phyloP scores from a whole-genome alignment of 164 flowering plant species.

The Annona squamosa region DNA sequence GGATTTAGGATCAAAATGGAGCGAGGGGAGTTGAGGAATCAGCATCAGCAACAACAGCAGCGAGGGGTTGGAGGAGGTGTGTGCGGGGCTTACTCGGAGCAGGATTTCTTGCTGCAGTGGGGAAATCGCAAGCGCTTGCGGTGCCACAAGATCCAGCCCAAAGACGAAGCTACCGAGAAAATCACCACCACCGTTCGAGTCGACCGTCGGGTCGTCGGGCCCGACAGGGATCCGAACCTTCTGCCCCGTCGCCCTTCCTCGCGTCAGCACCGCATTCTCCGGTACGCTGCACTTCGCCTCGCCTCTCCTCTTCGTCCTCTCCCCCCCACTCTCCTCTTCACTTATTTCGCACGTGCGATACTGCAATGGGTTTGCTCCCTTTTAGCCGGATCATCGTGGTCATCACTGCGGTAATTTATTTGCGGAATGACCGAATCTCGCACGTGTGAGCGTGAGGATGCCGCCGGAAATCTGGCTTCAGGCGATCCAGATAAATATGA shows the following conservation, averaged over 20 bases:
- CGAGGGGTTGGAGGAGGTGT: conserved; percentile 9
- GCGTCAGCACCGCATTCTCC: conserved; percentile 37
- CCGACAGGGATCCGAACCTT: conserved; percentile 26
- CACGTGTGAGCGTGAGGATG: no score
- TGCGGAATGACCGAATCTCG: no score
- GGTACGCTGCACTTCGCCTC: conserved; percentile 25
- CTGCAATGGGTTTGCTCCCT: no score
- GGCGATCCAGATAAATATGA: no score
- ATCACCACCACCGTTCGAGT: conserved; percentile 26
- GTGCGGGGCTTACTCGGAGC: conserved; percentile 20
- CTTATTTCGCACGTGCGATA: no score
- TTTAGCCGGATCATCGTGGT: no score
- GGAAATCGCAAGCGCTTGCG: conserved; percentile 77
- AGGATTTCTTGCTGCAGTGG: conserved; percentile 78
- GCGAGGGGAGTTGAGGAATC: conserved; percentile 21
- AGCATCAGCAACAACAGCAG: background rate
- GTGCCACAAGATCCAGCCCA: conserved; percentile 61
- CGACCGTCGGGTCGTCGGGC: conserved; percentile 28
- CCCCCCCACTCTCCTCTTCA: no score
- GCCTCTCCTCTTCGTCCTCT: no score
- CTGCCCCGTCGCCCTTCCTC: conserved; percentile 18
- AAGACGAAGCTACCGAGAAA: conserved; percentile 37
- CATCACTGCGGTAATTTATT: no score
- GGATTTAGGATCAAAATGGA: conserved; percentile 26
- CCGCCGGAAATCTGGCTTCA: no score